Percentiles rank a stretch among this genome's conserved stretches.
These are phyloP conservation scores for Syzygium jambos DNA, from an alignment of 345 rosid genomes.

Conservation along the genomic window DNA sequence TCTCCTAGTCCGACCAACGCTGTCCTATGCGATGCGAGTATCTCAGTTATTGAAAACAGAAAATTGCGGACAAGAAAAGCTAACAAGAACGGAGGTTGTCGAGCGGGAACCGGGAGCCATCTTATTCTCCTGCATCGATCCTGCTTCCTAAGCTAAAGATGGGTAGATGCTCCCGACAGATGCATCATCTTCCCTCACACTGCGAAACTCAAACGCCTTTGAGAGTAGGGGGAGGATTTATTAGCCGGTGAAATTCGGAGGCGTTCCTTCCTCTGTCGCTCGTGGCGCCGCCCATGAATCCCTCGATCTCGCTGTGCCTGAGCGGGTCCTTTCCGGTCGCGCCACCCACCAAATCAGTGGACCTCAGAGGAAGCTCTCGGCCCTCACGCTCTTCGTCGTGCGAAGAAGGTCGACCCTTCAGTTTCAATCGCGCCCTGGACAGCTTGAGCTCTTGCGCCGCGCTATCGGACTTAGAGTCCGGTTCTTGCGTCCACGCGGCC, in stretches of 20 bases:
- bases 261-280: not conserved
- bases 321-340: not conserved
- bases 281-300: not conserved
- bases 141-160: not conserved
- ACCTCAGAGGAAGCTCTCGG: not conserved
- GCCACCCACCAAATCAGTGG: not conserved
- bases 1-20: not conserved
- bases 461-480: constrained; percentile 5
- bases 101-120: not conserved
- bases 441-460: constrained; percentile 1
- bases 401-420: not conserved
- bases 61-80: not conserved
- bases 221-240: not conserved
- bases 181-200: too few species aligned
- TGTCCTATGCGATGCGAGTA: not conserved
- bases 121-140: not conserved
- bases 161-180: not conserved
- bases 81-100: not conserved
- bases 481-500: constrained; percentile 10
- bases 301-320: not conserved
- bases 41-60: not conserved
- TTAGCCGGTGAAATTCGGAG: not conserved
- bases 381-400: fast-evolving
- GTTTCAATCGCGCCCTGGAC: not conserved
- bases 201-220: not conserved